These are phyloP conservation scores for Angophora floribunda DNA, from an alignment of 345 rosid species.

Conservation along the genomic window DNA sequence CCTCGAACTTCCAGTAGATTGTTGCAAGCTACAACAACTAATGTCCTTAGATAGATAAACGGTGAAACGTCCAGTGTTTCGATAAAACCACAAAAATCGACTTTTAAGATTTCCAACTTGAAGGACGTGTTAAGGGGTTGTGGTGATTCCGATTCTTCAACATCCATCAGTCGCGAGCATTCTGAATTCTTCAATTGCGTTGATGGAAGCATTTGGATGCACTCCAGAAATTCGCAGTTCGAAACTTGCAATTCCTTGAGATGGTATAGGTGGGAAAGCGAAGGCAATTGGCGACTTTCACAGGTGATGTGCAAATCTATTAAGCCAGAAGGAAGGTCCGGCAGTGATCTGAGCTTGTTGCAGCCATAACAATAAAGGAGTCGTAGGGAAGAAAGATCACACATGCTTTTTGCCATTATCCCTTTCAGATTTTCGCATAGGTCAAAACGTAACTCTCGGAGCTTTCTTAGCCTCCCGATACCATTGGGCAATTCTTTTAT, in stretches of 20 bases:
- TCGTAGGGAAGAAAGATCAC: neutral
- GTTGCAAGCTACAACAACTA: neutral
- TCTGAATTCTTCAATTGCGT: neutral
- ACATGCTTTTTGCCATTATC: neutral
- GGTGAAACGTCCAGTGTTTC: neutral
- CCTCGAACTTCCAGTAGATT: neutral
- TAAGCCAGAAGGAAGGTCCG: neutral
- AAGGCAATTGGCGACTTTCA: neutral
- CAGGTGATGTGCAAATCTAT: neutral
- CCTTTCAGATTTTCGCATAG: neutral
- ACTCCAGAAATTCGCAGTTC: rapidly evolving
- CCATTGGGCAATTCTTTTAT: neutral
- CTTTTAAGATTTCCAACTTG: neutral
- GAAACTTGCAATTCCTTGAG: neutral
- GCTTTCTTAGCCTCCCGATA: neutral
- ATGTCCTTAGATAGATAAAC: neutral
- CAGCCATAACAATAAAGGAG: neutral
- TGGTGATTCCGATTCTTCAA: neutral
- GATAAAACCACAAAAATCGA: rapidly evolving
- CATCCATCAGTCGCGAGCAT: neutral
- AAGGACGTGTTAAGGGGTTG: neutral
- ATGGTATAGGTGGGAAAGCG: neutral
- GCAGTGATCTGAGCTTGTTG: rapidly evolving
- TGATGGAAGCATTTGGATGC: neutral
- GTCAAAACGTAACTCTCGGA: neutral